phyloP scores from a whole-genome alignment of 2,329 filamentous ascomycete species.

The Allantophomopsis lycopodina region DNA sequence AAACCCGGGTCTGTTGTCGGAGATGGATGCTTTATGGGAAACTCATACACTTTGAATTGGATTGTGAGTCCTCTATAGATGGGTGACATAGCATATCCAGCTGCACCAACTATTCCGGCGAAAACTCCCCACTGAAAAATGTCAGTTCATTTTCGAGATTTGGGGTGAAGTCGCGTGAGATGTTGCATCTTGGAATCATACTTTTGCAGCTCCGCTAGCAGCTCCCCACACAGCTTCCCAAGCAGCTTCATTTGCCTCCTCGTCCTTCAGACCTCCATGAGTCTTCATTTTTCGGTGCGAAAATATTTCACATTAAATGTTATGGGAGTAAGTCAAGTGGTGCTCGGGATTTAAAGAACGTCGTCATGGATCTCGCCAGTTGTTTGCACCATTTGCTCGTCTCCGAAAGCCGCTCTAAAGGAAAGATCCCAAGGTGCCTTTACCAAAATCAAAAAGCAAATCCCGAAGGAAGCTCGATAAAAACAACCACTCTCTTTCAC shows the following conservation, averaged over 20 bases:
- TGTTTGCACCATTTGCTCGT: too few species aligned
- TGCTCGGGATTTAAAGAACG: too few species aligned
- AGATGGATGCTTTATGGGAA: too few species aligned
- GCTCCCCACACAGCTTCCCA: conserved; percentile 61
- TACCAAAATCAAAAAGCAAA: too few species aligned
- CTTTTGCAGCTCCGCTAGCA: conserved; percentile 50
- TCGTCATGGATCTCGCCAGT: too few species aligned
- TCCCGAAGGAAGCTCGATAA: too few species aligned
- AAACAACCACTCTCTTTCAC: too few species aligned
- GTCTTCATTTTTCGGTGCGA: not conserved
- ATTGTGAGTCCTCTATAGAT: conserved; percentile 60
- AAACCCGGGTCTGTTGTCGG: not conserved
- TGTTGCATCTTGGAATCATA: conserved; percentile 15
- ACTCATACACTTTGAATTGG: conserved; percentile 62
- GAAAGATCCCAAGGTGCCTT: too few species aligned
- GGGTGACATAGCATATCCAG: conserved; percentile 52
- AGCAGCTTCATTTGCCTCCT: conserved; percentile 55
- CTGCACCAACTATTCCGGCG: conserved; percentile 43
- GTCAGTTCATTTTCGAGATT: conserved; percentile 4
- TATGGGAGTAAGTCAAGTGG: too few species aligned
- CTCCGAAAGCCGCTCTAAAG: too few species aligned
- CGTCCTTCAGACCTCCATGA: conserved; percentile 40
- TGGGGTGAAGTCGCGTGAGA: not conserved
- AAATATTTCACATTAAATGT: not conserved
- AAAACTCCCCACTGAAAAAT: conserved; percentile 49